Conservation (phyloP, 2,329 filamentous ascomycete species). For the Ophiocordyceps camponoti-leonardi region DNA sequence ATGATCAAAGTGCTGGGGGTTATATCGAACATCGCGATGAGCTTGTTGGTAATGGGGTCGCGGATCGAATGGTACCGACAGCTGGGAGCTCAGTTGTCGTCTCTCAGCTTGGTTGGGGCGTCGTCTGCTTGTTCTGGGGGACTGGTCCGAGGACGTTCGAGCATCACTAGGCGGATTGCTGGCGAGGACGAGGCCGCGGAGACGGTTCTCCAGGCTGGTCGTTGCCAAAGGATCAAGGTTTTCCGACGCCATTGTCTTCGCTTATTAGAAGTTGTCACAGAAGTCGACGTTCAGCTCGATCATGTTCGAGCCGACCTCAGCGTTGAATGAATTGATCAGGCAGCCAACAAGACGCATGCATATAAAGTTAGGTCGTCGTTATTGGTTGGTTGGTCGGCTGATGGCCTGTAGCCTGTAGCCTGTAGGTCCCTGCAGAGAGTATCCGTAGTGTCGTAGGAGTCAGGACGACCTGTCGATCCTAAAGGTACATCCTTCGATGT, state of each 20-base stretch:
- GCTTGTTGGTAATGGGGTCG: constrained; percentile 17
- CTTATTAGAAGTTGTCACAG: background rate
- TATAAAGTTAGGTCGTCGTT: no score
- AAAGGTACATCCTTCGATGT: no score
- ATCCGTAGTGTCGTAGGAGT: no score
- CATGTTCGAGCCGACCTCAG: background rate
- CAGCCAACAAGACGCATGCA: no score
- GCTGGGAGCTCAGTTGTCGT: constrained; percentile 42
- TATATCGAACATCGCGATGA: background rate
- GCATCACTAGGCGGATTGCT: constrained; percentile 19
- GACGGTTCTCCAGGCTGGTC: constrained; percentile 32
- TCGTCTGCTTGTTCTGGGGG: constrained; percentile 21
- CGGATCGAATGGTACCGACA: constrained; percentile 37
- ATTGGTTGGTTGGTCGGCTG: no score
- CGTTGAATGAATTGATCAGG: no score
- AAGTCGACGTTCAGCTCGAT: background rate
- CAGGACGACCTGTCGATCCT: no score
- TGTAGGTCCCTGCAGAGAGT: no score
- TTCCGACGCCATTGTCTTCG: background rate
- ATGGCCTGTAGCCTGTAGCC: no score
- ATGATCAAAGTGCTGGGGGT: background rate
- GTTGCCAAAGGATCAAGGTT: background rate
- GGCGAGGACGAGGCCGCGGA: constrained; percentile 42
- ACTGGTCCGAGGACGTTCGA: background rate
- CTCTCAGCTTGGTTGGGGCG: constrained; percentile 46